Base-by-base conservation (phyloP, 768 basidiomycete species). In the Lentinula sp. region DNA sequence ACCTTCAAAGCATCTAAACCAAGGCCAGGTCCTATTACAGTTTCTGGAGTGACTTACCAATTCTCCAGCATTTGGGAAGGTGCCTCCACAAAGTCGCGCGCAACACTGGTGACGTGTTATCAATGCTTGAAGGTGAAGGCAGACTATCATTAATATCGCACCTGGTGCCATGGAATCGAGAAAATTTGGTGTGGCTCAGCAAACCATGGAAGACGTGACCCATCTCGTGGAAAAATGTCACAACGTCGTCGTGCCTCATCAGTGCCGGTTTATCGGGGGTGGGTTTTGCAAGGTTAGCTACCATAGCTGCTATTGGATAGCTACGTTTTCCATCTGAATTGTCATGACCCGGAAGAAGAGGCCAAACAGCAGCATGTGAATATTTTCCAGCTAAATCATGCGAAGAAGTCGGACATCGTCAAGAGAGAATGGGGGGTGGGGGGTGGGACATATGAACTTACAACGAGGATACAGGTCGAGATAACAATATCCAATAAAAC, bases 1-100 rank as follows among this genome's bases (percentile, higher is more conserved):
- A 93, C 85, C 85, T 83, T 52, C 2, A 49, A 33, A 35, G 16
- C 35, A 32, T 20, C 45, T 15, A 20, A 55, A 18, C 35, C 13
- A 16, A 16, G 35, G 43, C n/a, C 55, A 51, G 43, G 62, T 36
- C 39, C 15, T 20, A 15, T 36, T 46, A 10, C 6, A 15, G 55
- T 39, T 8, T n/a, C 36, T 4, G 43, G 39, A 18, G 8, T 43
- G 13, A 60, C 73, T 16, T 50, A 86, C 93, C 93, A 95, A 67
- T 94, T 92, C 74, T 95, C 93, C 62, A 94, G 76, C 93, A 94
- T 94, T 74, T 95, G 92, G 16, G 88, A 90, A 0, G 93, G 93
- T 2, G 93, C 93, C 73, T 95, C 92, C 9, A 93, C 92, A 63
- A 93, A 93, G 71, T 93, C 91, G 5, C 87, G 74, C 6, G 88